These are phyloP conservation scores for Scutellaria baicalensis DNA, from an alignment of 257 asterid species.

Conservation along the genomic window DNA sequence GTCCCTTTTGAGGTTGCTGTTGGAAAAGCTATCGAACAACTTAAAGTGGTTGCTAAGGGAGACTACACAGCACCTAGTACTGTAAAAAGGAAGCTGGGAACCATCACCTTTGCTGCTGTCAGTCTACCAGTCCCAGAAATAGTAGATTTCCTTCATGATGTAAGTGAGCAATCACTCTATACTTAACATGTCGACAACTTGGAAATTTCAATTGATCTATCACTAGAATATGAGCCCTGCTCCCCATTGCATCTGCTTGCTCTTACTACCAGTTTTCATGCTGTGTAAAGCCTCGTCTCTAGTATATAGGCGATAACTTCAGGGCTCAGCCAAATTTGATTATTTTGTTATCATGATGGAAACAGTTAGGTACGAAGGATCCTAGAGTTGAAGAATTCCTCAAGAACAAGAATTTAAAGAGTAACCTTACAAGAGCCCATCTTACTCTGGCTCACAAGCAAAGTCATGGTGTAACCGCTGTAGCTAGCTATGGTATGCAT, in stretches of 20 bases:
- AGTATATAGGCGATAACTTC: neutral
- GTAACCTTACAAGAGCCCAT: slow-evolving; percentile 54
- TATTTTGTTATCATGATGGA: neutral
- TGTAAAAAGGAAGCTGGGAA: slow-evolving; percentile 58
- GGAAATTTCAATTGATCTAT: neutral
- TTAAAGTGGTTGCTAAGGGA: slow-evolving; percentile 68
- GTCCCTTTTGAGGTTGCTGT: slow-evolving; percentile 69
- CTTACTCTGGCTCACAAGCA: slow-evolving; percentile 91
- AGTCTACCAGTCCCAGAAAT: slow-evolving; percentile 67
- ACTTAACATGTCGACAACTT: neutral
- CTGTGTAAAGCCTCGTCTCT: neutral
- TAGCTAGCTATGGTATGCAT: slow-evolving; percentile 58
- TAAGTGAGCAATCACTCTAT: slow-evolving; percentile 27
- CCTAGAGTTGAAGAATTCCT: slow-evolving; percentile 42
- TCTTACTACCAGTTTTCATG: neutral
- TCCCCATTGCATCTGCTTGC: neutral
- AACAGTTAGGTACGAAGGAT: slow-evolving; percentile 59
- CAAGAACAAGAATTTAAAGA: slow-evolving; percentile 45
- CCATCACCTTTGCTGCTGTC: slow-evolving; percentile 76
- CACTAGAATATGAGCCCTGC: neutral
- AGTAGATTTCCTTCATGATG: slow-evolving; percentile 39
- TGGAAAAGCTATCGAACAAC: slow-evolving; percentile 54
- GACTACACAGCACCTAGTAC: slow-evolving; percentile 57
- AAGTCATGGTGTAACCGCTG: slow-evolving; percentile 78
- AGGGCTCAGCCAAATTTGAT: neutral